phyloP scores from a whole-genome alignment of 2,329 filamentous ascomycete genomes.

The Sporothrix brasiliensis region DNA sequence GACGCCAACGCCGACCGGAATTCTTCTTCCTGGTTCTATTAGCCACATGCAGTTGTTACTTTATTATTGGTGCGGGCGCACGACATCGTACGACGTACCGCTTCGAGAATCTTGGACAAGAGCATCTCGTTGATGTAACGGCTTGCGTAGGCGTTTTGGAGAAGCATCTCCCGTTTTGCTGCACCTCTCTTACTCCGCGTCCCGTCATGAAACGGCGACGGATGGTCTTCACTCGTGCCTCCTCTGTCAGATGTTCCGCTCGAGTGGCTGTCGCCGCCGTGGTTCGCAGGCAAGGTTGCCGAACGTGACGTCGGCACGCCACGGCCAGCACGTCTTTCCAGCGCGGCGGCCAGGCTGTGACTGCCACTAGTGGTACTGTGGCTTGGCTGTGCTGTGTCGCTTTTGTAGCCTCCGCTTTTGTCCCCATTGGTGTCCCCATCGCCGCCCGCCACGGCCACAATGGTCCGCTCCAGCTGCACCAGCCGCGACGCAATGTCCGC shows the following conservation, averaged over 20 bases:
- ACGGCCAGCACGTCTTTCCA: neutral
- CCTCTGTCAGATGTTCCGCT: neutral
- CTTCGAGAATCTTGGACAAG: conserved; percentile 37
- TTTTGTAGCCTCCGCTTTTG: conserved; percentile 7
- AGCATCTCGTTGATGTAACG: conserved; percentile 39
- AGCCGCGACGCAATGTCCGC: conserved; percentile 38
- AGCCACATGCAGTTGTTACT: neutral
- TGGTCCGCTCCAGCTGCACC: conserved; percentile 37
- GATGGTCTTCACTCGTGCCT: neutral
- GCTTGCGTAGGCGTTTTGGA: conserved; percentile 34
- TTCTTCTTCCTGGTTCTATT: conserved; percentile 33
- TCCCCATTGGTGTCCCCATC: neutral
- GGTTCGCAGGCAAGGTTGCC: neutral
- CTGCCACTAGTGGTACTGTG: neutral
- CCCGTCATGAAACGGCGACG: conserved; percentile 11
- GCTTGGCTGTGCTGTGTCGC: neutral
- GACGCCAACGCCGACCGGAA: conserved; percentile 34
- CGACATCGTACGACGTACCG: conserved; percentile 4
- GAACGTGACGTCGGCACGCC: neutral
- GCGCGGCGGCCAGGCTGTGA: neutral
- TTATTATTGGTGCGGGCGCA: too few species aligned
- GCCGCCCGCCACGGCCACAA: conserved; percentile 37
- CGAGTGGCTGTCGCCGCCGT: neutral
- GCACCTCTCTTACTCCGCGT: conserved; percentile 17
- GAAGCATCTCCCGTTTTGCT: conserved; percentile 33